These are phyloP conservation scores for Shiraia bambusicola DNA, from an alignment of 2,329 filamentous ascomycete genomes.

Conservation along the genomic window DNA sequence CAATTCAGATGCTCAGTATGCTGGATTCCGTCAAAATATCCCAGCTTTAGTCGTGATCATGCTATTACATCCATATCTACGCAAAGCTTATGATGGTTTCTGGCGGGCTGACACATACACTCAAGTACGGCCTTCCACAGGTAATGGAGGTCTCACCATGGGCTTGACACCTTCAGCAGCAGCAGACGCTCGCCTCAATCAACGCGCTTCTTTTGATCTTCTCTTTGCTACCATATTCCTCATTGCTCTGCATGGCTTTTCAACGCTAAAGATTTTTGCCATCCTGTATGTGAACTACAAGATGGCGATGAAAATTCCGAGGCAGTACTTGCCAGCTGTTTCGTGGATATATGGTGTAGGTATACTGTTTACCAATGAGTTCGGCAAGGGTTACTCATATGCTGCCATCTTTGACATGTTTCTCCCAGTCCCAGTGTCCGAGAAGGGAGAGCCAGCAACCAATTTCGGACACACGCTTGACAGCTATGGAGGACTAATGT, in stretches of 20 bases:
- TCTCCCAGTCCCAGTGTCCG: slow-evolving; percentile 43
- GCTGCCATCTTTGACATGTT: slow-evolving; percentile 61
- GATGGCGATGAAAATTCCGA: slow-evolving; percentile 71
- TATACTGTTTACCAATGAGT: slow-evolving; percentile 86
- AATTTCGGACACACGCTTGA: slow-evolving; percentile 74
- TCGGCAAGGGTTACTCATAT: slow-evolving; percentile 75
- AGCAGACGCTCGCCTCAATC: slow-evolving; percentile 58
- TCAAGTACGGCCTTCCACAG: slow-evolving; percentile 42
- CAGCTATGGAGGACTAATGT: slow-evolving; percentile 76
- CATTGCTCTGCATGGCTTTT: slow-evolving; percentile 78
- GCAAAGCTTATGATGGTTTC: slow-evolving; percentile 67
- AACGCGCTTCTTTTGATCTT: slow-evolving; percentile 80
- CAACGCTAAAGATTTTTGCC: slow-evolving; percentile 74
- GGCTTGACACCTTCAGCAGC: slow-evolving; percentile 50
- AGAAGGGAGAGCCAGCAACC: slow-evolving; percentile 50
- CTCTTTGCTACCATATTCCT: slow-evolving; percentile 80
- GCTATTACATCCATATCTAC: slow-evolving; percentile 74
- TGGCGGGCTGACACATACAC: slow-evolving; percentile 49
- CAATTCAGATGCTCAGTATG: slow-evolving; percentile 85
- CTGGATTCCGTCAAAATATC: slow-evolving; percentile 79
- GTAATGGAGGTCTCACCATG: slow-evolving; percentile 40
- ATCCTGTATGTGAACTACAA: slow-evolving; percentile 83
- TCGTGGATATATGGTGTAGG: slow-evolving; percentile 91
- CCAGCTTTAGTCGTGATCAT: slow-evolving; percentile 76
- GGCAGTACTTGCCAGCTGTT: slow-evolving; percentile 66